These are phyloP conservation scores for Achaetomium macrosporum DNA, from an alignment of 2,329 filamentous ascomycete genomes.

Conservation along the genomic window DNA sequence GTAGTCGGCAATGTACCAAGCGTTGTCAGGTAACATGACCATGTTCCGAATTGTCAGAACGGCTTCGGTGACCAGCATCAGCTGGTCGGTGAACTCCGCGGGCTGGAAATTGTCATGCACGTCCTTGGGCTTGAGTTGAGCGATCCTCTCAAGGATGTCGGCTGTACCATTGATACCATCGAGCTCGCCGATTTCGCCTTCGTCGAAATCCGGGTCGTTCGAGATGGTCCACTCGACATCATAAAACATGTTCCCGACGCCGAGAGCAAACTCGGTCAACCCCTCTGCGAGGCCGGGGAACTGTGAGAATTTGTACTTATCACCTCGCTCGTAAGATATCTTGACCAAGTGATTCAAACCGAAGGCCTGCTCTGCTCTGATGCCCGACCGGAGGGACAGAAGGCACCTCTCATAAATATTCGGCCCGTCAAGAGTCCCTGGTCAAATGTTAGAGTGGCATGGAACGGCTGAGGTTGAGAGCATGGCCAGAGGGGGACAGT, in stretches of 20 bases:
- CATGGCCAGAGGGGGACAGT: too few species aligned
- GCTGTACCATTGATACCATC: slow-evolving; percentile 62
- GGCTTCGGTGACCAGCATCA: slow-evolving; percentile 79
- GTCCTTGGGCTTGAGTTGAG: slow-evolving; percentile 52
- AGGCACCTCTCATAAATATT: slow-evolving; percentile 90
- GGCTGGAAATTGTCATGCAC: slow-evolving; percentile 67
- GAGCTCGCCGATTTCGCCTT: slow-evolving; percentile 44
- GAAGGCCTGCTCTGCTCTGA: slow-evolving; percentile 81
- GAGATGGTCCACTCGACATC: slow-evolving; percentile 74
- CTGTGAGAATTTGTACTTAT: slow-evolving; percentile 92
- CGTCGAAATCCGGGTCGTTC: slow-evolving; percentile 53
- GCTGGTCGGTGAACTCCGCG: slow-evolving; percentile 60
- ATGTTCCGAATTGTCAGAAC: slow-evolving; percentile 88
- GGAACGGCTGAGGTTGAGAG: not conserved
- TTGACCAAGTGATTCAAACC: slow-evolving; percentile 90
- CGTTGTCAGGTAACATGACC: slow-evolving; percentile 89
- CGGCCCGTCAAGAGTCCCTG: slow-evolving; percentile 54
- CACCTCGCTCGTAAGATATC: slow-evolving; percentile 88
- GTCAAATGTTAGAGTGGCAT: slow-evolving; percentile 19
- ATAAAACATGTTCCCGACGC: slow-evolving; percentile 74
- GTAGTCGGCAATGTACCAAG: slow-evolving; percentile 69
- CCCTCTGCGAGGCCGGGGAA: slow-evolving; percentile 86
- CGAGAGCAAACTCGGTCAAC: slow-evolving; percentile 75
- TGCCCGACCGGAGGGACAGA: slow-evolving; percentile 72
- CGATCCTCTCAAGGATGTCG: slow-evolving; percentile 67